phyloP scores from a whole-genome alignment of 192 early-diverging fungal genomes.

The Dissophora ornata region DNA sequence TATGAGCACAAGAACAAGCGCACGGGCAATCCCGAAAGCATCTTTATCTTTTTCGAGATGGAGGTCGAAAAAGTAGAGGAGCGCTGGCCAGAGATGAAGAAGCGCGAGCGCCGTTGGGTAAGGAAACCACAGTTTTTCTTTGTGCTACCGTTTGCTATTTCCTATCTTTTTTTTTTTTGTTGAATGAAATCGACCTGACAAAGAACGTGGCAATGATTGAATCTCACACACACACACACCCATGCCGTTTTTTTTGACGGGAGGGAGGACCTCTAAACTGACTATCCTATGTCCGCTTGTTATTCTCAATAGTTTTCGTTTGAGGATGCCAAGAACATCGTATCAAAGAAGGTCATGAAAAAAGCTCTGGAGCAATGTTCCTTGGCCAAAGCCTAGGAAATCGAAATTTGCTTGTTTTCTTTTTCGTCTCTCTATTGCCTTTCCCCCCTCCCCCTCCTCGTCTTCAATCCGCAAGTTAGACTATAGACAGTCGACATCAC shows the following conservation, averaged over 20 bases:
- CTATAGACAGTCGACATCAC: too few species aligned
- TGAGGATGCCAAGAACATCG: slow-evolving; percentile 48
- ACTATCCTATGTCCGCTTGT: not conserved
- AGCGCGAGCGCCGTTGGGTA: slow-evolving; percentile 62
- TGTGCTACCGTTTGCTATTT: too few species aligned
- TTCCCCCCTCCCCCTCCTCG: too few species aligned
- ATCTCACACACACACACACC: too few species aligned
- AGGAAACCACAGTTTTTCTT: too few species aligned
- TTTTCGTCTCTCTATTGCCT: too few species aligned
- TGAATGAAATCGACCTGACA: not conserved
- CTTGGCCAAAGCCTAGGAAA: too few species aligned
- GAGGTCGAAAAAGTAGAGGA: slow-evolving; percentile 63
- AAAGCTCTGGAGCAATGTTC: slow-evolving; percentile 56
- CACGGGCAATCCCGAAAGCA: slow-evolving; percentile 51
- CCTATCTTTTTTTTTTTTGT: slow-evolving; percentile 7
- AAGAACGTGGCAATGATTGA: too few species aligned
- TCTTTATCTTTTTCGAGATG: slow-evolving; percentile 68
- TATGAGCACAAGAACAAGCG: slow-evolving; percentile 59
- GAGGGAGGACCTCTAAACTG: not conserved
- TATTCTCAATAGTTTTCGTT: slow-evolving; percentile 50
- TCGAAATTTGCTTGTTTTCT: too few species aligned
- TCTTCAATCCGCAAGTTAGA: too few species aligned
- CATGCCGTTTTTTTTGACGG: too few species aligned
- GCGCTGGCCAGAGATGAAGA: slow-evolving; percentile 65
- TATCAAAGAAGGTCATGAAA: slow-evolving; percentile 58